phyloP scores from a whole-genome alignment of 257 asterid genomes.

The Jacaranda mimosifolia region DNA sequence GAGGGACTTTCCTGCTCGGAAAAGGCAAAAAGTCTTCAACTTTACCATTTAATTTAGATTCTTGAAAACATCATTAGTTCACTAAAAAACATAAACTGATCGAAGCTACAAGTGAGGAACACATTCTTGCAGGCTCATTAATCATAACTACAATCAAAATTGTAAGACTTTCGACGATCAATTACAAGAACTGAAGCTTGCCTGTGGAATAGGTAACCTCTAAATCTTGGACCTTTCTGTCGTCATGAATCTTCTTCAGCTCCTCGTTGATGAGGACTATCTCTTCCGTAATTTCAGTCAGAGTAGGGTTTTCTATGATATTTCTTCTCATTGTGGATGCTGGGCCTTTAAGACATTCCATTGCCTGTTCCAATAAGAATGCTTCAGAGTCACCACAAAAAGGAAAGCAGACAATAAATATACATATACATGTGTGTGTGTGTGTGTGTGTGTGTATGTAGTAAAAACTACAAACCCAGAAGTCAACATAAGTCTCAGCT shows the following conservation, averaged over 20 bases:
- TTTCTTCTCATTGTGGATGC: not conserved
- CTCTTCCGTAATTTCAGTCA: not conserved
- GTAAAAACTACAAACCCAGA: not conserved
- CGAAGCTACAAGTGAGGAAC: not conserved
- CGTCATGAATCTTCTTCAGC: constrained; percentile 5
- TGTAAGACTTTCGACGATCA: not conserved
- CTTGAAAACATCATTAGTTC: not conserved
- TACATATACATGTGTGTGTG: too few relatives aligned
- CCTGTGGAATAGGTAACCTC: not conserved
- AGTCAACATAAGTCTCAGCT: not conserved
- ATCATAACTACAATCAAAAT: not conserved
- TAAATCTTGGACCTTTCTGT: not conserved
- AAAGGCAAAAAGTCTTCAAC: not conserved
- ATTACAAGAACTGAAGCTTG: not conserved
- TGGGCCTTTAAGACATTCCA: not conserved
- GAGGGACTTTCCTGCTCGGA: constrained; percentile 3
- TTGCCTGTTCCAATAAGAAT: not conserved
- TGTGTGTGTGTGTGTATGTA: too few relatives aligned
- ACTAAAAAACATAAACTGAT: not conserved
- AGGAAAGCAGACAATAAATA: not conserved
- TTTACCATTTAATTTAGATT: not conserved
- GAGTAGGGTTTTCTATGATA: not conserved
- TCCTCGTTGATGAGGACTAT: not conserved
- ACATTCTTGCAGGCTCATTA: not conserved
- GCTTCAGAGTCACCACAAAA: not conserved